Percentiles rank a stretch among this genome's conserved stretches.
phyloP scores from a whole-genome alignment of 768 basidiomycete species.

The Pleurotus pulmonarius region DNA sequence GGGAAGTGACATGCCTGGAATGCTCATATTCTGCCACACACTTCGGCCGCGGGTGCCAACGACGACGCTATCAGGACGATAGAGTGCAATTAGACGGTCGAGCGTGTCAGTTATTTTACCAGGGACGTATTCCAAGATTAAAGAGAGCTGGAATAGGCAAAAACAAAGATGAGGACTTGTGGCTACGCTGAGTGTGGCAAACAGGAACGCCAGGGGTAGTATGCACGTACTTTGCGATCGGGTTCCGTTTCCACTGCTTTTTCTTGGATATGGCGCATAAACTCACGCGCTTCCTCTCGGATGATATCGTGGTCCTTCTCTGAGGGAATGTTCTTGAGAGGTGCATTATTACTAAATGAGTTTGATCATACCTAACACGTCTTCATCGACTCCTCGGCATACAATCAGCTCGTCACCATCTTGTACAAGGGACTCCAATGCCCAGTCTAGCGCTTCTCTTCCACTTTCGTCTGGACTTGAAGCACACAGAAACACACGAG shows the following conservation, averaged over 20 bases:
- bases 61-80: slow-evolving; percentile 88
- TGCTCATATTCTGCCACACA: slow-evolving; percentile 35
- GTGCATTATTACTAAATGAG: background rate
- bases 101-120: slow-evolving; percentile 87
- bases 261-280: slow-evolving; percentile 77
- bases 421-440: slow-evolving; percentile 77
- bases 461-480: slow-evolving; percentile 88
- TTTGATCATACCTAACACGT: slow-evolving; percentile 62
- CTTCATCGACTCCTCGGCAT: slow-evolving; percentile 85
- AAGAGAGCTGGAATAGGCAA: slow-evolving; percentile 53
- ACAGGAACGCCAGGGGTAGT: background rate
- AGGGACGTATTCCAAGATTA: slow-evolving; percentile 92
- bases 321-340: slow-evolving; percentile 16
- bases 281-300: slow-evolving; percentile 80
- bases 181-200: background rate
- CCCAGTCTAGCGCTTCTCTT: slow-evolving; percentile 86
- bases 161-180: background rate
- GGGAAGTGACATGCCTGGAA: slow-evolving; percentile 10
- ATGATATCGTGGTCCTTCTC: slow-evolving; percentile 75
- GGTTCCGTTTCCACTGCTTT: slow-evolving; percentile 77
- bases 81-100: slow-evolving; percentile 88
- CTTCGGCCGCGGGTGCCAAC: slow-evolving; percentile 83
- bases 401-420: slow-evolving; percentile 93
- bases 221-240: slow-evolving; percentile 58
- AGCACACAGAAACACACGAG: slow-evolving; percentile 88